Evolutionary conservation across 2,329 filamentous ascomycete genomes (phyloP).

Genomic region (Aspergillus ochraceoroseus): DNA sequence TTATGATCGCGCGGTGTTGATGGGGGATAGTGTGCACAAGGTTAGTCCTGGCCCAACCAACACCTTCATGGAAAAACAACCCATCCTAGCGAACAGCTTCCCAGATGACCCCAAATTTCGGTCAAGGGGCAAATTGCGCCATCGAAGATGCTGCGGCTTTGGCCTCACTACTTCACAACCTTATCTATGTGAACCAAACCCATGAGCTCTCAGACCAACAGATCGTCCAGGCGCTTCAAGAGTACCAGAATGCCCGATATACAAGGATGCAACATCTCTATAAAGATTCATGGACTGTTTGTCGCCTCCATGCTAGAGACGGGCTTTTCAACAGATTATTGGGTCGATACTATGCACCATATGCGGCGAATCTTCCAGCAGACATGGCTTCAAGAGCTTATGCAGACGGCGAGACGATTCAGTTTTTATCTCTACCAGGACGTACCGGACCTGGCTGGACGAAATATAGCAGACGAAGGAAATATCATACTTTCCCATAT

Average conservation of each 20-base stretch:
- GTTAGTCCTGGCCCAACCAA: too few species aligned
- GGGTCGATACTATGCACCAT: constrained; percentile 21
- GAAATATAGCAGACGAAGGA: constrained; percentile 6
- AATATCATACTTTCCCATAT: neutral
- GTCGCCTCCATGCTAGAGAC: constrained; percentile 21
- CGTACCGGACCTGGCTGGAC: constrained; percentile 15
- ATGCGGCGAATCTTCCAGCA: constrained; percentile 14
- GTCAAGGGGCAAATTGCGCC: constrained; percentile 42
- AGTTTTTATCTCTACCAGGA: constrained; percentile 16
- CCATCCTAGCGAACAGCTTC: neutral
- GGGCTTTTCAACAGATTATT: constrained; percentile 17
- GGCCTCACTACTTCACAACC: constrained; percentile 28
- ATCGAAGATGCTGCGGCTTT: constrained; percentile 40
- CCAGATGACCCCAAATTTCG: constrained; percentile 35
- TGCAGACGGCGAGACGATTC: constrained; percentile 14
- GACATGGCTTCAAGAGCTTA: constrained; percentile 18
- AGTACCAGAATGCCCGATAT: constrained; percentile 15
- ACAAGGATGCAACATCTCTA: constrained; percentile 17
- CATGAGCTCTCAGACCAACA: constrained; percentile 3
- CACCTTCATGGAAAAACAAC: neutral
- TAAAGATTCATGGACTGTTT: constrained; percentile 12
- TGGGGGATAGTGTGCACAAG: constrained; percentile 31
- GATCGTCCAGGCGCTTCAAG: constrained; percentile 6
- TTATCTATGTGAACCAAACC: constrained; percentile 1
- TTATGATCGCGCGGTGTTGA: constrained; percentile 21